Percentiles rank a stretch among this genome's conserved stretches.
These are phyloP conservation scores for Peronospora destructor DNA, from an alignment of 352 stramenopile species.

Conservation along the genomic window DNA sequence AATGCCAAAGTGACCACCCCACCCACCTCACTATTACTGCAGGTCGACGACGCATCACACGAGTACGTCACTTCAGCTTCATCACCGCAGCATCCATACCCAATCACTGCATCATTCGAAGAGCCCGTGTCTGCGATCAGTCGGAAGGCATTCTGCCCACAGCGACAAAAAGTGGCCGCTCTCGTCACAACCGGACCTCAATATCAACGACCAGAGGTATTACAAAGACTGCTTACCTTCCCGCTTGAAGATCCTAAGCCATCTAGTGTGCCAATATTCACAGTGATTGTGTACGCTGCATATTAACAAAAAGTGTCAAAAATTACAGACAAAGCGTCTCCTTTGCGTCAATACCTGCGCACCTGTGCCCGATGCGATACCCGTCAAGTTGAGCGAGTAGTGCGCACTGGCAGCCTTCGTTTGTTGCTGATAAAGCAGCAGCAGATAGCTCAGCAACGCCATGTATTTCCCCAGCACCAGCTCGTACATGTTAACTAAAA, in stretches of 20 bases:
- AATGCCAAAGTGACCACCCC: slow-evolving; percentile 39
- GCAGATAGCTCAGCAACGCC: slow-evolving; percentile 20
- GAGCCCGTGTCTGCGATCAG: slow-evolving; percentile 79
- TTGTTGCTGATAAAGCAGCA: slow-evolving; percentile 11
- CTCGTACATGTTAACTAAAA: slow-evolving; percentile 10
- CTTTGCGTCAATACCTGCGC: slow-evolving; percentile 4
- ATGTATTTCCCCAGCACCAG: slow-evolving; percentile 2
- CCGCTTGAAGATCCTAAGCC: slow-evolving; percentile 17
- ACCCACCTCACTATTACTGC: slow-evolving; percentile 23
- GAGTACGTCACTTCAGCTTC: slow-evolving; percentile 48
- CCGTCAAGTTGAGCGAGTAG: slow-evolving; percentile 39
- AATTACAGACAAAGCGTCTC: slow-evolving; percentile 1
- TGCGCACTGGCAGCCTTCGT: slow-evolving; percentile 21
- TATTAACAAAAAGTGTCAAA: slow-evolving; percentile 1
- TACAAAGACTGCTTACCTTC: slow-evolving; percentile 17
- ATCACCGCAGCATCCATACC: slow-evolving; percentile 46
- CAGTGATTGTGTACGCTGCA: slow-evolving; percentile 35
- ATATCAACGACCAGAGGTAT: not conserved
- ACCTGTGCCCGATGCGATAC: slow-evolving; percentile 42
- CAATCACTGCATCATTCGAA: slow-evolving; percentile 72
- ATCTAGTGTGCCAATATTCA: slow-evolving; percentile 29
- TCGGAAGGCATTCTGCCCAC: slow-evolving; percentile 54
- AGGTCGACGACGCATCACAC: slow-evolving; percentile 62
- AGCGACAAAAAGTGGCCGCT: not conserved
- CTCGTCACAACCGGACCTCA: not conserved